Conservation (phyloP, 768 basidiomycete species). For the Phlebiopsis flavidoalba region DNA sequence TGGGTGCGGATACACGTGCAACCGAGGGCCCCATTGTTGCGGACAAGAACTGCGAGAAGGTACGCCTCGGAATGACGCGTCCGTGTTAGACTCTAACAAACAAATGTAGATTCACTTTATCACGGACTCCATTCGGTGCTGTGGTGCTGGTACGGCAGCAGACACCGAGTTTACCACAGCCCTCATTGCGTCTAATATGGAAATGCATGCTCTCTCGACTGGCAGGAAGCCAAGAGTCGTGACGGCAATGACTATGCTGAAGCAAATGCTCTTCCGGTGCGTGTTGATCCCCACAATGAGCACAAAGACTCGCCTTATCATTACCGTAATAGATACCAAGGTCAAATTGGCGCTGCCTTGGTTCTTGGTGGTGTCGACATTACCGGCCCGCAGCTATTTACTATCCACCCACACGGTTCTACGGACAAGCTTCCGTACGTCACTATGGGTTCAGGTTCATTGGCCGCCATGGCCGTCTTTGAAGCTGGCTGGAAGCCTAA, state of each 20-base stretch:
- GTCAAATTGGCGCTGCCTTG: slow-evolving; percentile 90
- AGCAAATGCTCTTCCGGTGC: slow-evolving; percentile 91
- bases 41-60: slow-evolving; percentile 99
- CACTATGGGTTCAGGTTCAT: slow-evolving; percentile 94
- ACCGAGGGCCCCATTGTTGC: slow-evolving; percentile 93
- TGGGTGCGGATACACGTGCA: slow-evolving; percentile 96
- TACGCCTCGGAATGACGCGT: slow-evolving; percentile 26
- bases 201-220: slow-evolving; percentile 85
- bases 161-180: slow-evolving; percentile 96
- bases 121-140: slow-evolving; percentile 92
- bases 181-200: slow-evolving; percentile 93
- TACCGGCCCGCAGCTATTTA: slow-evolving; percentile 93
- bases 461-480: slow-evolving; percentile 98
- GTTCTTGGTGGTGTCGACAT: slow-evolving; percentile 96
- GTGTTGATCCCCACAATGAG: slow-evolving; percentile 14
- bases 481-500: slow-evolving; percentile 80
- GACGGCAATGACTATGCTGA: slow-evolving; percentile 98
- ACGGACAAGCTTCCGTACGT: slow-evolving; percentile 99
- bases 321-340: slow-evolving; percentile 65
- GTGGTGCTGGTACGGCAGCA: slow-evolving; percentile 98
- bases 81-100: neutral
- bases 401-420: slow-evolving; percentile 93
- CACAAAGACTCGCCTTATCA: neutral
- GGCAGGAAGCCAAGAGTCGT: slow-evolving; percentile 91
- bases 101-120: slow-evolving; percentile 89